phyloP scores from a whole-genome alignment of 768 basidiomycete genomes.

The Grammothele lineata region DNA sequence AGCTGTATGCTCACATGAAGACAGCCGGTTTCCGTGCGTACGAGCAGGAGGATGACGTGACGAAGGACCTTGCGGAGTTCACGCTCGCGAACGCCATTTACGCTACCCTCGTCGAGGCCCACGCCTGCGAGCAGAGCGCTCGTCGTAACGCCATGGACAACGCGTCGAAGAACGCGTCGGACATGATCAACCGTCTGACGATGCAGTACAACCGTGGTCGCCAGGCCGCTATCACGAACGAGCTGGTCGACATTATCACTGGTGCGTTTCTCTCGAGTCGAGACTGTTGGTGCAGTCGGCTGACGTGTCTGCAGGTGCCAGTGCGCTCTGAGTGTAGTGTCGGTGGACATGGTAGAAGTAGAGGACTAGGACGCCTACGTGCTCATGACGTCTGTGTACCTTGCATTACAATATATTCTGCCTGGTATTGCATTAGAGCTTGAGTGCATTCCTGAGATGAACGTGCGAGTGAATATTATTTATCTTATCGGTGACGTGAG shows the following conservation, averaged over 20 bases:
- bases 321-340: slow-evolving; percentile 33
- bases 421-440: too few relatives aligned
- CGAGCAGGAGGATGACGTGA: slow-evolving; percentile 96
- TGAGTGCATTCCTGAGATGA: too few relatives aligned
- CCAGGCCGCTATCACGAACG: slow-evolving; percentile 96
- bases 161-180: slow-evolving; percentile 95
- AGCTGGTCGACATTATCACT: slow-evolving; percentile 89
- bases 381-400: slow-evolving; percentile 5
- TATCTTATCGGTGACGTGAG: too few relatives aligned
- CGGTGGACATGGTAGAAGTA: slow-evolving; percentile 5
- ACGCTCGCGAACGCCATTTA: slow-evolving; percentile 95
- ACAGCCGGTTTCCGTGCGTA: slow-evolving; percentile 89
- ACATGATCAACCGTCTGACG: slow-evolving; percentile 85
- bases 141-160: slow-evolving; percentile 99
- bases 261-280: slow-evolving; percentile 43
- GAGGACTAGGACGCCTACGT: slow-evolving; percentile 5
- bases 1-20: neutral
- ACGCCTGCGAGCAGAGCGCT: slow-evolving; percentile 92
- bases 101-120: slow-evolving; percentile 89
- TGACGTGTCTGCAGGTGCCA: slow-evolving; percentile 35
- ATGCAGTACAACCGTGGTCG: slow-evolving; percentile 99
- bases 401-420: too few relatives aligned
- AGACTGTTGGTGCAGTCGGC: neutral
- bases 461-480: too few relatives aligned
- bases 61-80: slow-evolving; percentile 92